Base-by-base conservation (phyloP, 2,329 filamentous ascomycete species). In the Phoma sp. region DNA sequence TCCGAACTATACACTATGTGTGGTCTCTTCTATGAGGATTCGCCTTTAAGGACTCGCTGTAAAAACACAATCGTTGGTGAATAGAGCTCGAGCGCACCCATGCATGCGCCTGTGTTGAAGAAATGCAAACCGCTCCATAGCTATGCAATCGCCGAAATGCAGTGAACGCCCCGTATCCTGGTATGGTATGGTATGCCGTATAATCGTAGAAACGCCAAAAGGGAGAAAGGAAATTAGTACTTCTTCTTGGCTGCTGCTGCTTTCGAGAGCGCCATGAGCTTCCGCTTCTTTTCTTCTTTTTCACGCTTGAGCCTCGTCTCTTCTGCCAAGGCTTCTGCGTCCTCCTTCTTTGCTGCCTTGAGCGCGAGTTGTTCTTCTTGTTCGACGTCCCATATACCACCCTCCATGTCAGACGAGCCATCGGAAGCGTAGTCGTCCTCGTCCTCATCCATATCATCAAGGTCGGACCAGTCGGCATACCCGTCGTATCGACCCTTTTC, bases 341-440 rank as follows among this genome's bases (percentile, higher is more conserved):
- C 90, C 69, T 93, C 90, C 39, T 82, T 81, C 37, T 83, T 84
- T 20, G 89, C 90, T 48, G 82, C 79, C 25, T 78, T 74, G 55
- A 87, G 83, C 2, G 89, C 88, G 42, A 77, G 69, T 39, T 80
- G 77, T 71, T 93, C 90, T 71, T 93, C 90, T 29, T 82, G 78
- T 56, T 92, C 88, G 46, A 93, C 84, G 62, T 92, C 89, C 56
- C 87, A 87, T 30, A 88, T 72, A 28, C 88, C 89, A 2, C 88
- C 90, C 72, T 92, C 89, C 88, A 92, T 92, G 64, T 91, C 90
- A 5, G 88, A 91, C 5, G 87, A 89, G 5, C 72, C 85, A 48
- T 89, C 88, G 0, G 85, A 87, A 2, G 79, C 82, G 59, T 90
- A 88, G 40, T 79, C 80, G 26, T 89, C 86, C 7, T 89, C 86